Base-by-base conservation (phyloP, 2,329 filamentous ascomycete genomes). In the Ampelomyces quisqualis region DNA sequence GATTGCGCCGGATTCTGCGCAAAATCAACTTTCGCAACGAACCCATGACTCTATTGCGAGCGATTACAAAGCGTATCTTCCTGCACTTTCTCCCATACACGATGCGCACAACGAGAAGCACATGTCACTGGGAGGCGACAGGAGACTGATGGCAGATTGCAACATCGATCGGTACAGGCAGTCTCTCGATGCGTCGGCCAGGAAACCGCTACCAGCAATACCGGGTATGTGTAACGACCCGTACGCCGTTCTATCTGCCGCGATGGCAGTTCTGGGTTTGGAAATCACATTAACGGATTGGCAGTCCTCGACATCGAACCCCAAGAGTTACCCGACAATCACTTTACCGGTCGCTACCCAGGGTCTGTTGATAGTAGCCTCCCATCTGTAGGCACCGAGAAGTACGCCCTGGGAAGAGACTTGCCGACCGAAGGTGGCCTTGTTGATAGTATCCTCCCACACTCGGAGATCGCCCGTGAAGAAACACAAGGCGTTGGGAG, bases 141-240 rank as follows among this genome's bases (percentile, higher is more conserved):
- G 39, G 18, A 41, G 45, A n/a, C 36, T 47, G 17, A 43, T 66
- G 7, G 60, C 62, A 7, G 58, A 66, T 29, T 51, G 59, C 2
- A 64, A 65, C 24, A 54, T 59, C 10, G 27, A 53, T 5, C 45
- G 33, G 2, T 57, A 53, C 23, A 49, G 49, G 15, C 28, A 34
- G 23, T 40, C 46, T 21, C 30, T 43, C 20, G 32, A 50, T 40
- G 14, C 19, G 1, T 38, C 21, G 7, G 40, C 30, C 11, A 34
- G 37, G 3, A 45, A 40, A 13, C 23, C 42, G 21, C 41, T 49
- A 17, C 40, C 42, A 19, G 21, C 29, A 11, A 26, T 40, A 27
- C 45, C 43, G 8, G 35, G 50, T 53, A 53, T 14, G 50, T 40
- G 7, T 4, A 13, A 13, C 13, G 24, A 30, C 8, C 10, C 10